Evolutionary conservation across 345 rosid species (phyloP).

Genomic region (Pistacia vera): DNA sequence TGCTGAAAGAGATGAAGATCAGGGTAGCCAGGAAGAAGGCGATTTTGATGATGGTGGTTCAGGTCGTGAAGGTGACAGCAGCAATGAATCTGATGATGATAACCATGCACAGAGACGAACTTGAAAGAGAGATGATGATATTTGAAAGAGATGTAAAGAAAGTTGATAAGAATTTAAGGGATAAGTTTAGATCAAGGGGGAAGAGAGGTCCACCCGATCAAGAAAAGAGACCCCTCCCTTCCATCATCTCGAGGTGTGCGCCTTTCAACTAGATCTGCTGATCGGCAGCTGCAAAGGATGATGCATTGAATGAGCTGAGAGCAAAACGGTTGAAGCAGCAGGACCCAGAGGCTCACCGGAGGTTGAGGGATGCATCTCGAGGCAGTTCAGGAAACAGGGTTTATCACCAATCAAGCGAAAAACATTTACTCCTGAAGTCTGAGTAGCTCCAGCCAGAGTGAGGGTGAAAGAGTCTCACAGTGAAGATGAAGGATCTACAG

Average conservation of each 20-base stretch:
- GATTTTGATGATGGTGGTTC: conserved; percentile 60
- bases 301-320: conserved; percentile 83
- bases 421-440: conserved; percentile 53
- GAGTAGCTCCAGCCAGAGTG: conserved; percentile 91
- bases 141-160: conserved; percentile 89
- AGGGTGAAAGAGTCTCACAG: conserved; percentile 84
- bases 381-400: conserved; percentile 61
- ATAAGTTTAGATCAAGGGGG: conserved; percentile 79
- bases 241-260: conserved; percentile 73
- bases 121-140: conserved; percentile 90
- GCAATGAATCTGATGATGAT: conserved; percentile 88
- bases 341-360: conserved; percentile 83
- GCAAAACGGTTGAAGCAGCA: conserved; percentile 94
- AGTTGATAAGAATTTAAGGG: conserved; percentile 84
- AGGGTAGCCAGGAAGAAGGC: conserved; percentile 67
- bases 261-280: conserved; percentile 88
- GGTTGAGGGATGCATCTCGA: conserved; percentile 75
- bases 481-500: conserved; percentile 86
- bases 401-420: conserved; percentile 74
- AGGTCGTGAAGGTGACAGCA: conserved; percentile 69
- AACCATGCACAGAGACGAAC: conserved; percentile 87
- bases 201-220: conserved; percentile 61
- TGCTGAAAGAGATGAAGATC: conserved; percentile 77
- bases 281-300: conserved; percentile 95
- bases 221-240: conserved; percentile 66